phyloP scores from a whole-genome alignment of 2,329 filamentous ascomycete genomes.

The Sphaerulina vaccinii region DNA sequence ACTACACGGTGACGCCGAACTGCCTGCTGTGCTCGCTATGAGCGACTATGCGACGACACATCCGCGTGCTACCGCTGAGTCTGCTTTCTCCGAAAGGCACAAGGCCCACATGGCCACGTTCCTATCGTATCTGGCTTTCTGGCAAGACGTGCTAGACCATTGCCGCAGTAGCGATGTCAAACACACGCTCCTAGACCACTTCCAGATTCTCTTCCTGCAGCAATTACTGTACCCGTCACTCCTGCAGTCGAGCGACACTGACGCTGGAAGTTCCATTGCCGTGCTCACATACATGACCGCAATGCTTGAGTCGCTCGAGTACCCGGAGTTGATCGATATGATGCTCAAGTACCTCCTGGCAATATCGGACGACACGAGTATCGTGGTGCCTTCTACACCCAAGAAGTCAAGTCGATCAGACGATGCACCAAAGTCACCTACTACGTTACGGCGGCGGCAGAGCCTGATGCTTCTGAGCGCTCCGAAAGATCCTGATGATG shows the following conservation, averaged over 20 bases:
- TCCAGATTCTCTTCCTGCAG: constrained; percentile 92
- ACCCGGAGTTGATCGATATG: constrained; percentile 90
- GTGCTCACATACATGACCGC: constrained; percentile 90
- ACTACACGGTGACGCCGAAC: constrained; percentile 67
- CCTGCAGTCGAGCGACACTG: constrained; percentile 92
- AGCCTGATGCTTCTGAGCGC: constrained; percentile 84
- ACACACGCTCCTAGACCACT: constrained; percentile 90
- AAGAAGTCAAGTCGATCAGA: constrained; percentile 64
- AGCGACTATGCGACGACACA: constrained; percentile 81
- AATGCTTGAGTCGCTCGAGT: constrained; percentile 86
- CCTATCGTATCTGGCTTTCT: constrained; percentile 90
- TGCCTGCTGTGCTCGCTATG: constrained; percentile 80
- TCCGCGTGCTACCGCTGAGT: constrained; percentile 69
- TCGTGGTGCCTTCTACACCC: constrained; percentile 34
- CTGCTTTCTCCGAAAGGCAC: constrained; percentile 71
- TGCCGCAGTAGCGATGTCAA: constrained; percentile 90
- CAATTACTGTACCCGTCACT: constrained; percentile 95
- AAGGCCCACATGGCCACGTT: constrained; percentile 90
- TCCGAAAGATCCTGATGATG: constrained; percentile 71
- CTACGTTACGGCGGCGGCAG: constrained; percentile 75
- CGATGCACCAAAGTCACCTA: constrained; percentile 45
- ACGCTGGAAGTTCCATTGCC: constrained; percentile 93
- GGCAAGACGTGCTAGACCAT: constrained; percentile 97
- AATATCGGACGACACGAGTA: constrained; percentile 59
- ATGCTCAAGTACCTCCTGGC: constrained; percentile 90